phyloP scores from a whole-genome alignment of 495 filamentous ascomycete genomes.

The Opeltia flavorubescens region DNA sequence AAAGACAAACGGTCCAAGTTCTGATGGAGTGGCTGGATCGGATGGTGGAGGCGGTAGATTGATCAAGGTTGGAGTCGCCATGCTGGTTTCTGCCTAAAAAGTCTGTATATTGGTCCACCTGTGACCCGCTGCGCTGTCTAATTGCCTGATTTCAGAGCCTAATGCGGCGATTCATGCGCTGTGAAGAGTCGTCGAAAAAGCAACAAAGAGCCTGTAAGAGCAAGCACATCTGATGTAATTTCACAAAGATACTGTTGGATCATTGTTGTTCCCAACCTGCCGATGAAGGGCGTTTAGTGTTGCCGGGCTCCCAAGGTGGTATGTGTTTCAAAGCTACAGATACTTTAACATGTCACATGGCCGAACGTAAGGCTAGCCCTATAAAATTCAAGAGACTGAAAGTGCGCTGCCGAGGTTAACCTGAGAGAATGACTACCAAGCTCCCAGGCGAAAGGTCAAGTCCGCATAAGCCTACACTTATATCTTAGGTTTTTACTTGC shows the following conservation, averaged over 20 bases:
- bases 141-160: neutral
- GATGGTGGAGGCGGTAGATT: constrained; percentile 75
- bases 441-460: too few species aligned
- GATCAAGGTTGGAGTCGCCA: constrained; percentile 56
- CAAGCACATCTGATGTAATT: neutral
- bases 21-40: constrained; percentile 59
- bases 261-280: too few species aligned
- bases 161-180: neutral
- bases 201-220: neutral
- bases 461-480: too few species aligned
- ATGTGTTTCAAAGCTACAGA: neutral
- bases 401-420: too few species aligned
- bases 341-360: neutral
- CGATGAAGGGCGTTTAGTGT: neutral
- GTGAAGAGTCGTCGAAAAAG: neutral
- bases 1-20: constrained; percentile 64
- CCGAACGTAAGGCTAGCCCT: neutral
- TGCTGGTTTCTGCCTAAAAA: neutral
- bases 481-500: neutral
- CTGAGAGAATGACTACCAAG: too few species aligned
- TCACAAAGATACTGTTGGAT: neutral
- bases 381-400: too few species aligned
- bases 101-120: neutral
- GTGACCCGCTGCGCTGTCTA: neutral
- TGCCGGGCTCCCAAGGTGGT: neutral